Evolutionary conservation across 2,329 filamentous ascomycete genomes (phyloP).

Genomic region (Colletotrichum sp.): DNA sequence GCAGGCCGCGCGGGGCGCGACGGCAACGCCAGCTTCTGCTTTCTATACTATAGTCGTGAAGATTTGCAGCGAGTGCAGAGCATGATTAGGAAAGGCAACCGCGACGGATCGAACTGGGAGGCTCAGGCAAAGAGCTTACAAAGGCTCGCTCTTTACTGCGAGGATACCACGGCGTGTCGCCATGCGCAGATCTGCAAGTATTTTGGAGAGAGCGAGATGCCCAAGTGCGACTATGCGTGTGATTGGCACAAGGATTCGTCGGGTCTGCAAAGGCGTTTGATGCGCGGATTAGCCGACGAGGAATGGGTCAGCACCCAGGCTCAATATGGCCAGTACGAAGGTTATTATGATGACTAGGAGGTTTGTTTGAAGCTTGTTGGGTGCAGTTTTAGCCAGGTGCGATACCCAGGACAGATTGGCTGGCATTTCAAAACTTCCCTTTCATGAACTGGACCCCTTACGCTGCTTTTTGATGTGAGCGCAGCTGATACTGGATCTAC

Average conservation of each 20-base stretch:
- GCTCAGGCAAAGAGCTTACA: conserved; percentile 67
- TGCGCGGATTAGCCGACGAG: conserved; percentile 59
- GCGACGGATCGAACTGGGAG: conserved; percentile 45
- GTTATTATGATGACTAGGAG: conserved; percentile 51
- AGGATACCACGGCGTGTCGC: conserved; percentile 73
- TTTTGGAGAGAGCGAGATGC: conserved; percentile 69
- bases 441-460: background rate
- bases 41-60: conserved; percentile 89
- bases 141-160: conserved; percentile 80
- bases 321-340: conserved; percentile 61
- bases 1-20: conserved; percentile 90
- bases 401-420: background rate
- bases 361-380: background rate
- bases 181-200: conserved; percentile 78
- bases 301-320: conserved; percentile 69
- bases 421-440: background rate
- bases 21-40: conserved; percentile 83
- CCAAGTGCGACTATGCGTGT: conserved; percentile 74
- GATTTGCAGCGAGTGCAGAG: conserved; percentile 77
- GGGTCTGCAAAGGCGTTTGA: conserved; percentile 61
- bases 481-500: background rate
- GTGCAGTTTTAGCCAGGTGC: background rate
- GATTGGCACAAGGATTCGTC: conserved; percentile 76
- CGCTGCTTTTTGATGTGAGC: background rate
- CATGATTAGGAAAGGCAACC: conserved; percentile 54